Evolutionary conservation across 1,284 basidiomycete species (phyloP).

Genomic region (Cryptococcus sp.): DNA sequence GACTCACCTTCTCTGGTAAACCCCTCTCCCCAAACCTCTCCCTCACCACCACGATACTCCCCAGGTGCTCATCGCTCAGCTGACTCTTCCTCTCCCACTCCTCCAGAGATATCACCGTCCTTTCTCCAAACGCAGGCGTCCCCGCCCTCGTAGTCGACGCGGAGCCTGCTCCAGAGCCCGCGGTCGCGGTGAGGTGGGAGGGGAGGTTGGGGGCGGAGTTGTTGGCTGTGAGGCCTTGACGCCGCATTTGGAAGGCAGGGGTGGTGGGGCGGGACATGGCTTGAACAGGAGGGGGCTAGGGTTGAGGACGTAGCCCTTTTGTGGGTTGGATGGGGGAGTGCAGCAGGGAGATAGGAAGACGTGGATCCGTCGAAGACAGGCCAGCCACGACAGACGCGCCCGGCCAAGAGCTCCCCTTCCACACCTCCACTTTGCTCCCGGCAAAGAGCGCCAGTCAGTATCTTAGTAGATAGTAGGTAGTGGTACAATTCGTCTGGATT

Average conservation of each 20-base stretch:
- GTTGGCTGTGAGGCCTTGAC: conserved; percentile 8
- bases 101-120: conserved; percentile 57
- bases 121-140: conserved; percentile 17
- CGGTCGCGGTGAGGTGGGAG: too few relatives aligned
- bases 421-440: too few relatives aligned
- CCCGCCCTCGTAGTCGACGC: conserved; percentile 13
- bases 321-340: too few relatives aligned
- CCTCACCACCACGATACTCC: conserved; percentile 65
- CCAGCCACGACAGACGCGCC: too few relatives aligned
- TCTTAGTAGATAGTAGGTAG: too few relatives aligned
- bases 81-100: conserved; percentile 85
- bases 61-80: conserved; percentile 64
- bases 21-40: conserved; percentile 60
- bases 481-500: too few relatives aligned
- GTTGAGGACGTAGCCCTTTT: too few relatives aligned
- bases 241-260: conserved; percentile 15
- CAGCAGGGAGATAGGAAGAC: too few relatives aligned
- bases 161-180: conserved; percentile 3
- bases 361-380: too few relatives aligned
- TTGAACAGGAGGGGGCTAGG: too few relatives aligned
- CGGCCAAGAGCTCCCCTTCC: too few relatives aligned
- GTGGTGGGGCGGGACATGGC: conserved; percentile 29
- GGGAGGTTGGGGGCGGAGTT: conserved; percentile 11
- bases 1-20: conserved; percentile 67
- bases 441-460: too few relatives aligned